A percentile compares a stretch with the other conserved stretches of the same genome.
phyloP scores from a whole-genome alignment of 2,329 filamentous ascomycete genomes.

The Diplodia mutila region DNA sequence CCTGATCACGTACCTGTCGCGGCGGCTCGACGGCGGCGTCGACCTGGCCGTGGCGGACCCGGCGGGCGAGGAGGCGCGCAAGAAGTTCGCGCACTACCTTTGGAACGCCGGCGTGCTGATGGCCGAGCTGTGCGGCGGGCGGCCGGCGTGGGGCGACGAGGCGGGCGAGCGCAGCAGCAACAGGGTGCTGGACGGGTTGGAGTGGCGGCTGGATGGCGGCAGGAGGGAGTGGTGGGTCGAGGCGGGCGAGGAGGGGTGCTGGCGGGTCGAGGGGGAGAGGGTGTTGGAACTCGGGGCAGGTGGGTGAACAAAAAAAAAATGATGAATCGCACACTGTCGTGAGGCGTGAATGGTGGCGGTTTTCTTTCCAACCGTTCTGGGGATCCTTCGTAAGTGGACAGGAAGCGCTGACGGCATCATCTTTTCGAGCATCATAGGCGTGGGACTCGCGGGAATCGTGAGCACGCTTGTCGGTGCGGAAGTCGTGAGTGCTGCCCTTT shows the following conservation, averaged over 20 bases:
- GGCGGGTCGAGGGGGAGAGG: slow-evolving; percentile 54
- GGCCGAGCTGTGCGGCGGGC: slow-evolving; percentile 49
- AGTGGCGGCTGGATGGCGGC: slow-evolving; percentile 22
- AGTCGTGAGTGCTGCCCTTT: slow-evolving; percentile 38
- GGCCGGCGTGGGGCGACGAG: slow-evolving; percentile 24
- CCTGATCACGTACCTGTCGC: slow-evolving; percentile 58
- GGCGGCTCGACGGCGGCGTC: slow-evolving; percentile 33
- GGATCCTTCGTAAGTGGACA: slow-evolving; percentile 8
- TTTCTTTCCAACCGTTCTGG: slow-evolving; percentile 45
- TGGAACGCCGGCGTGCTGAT: slow-evolving; percentile 66
- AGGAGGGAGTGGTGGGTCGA: slow-evolving; percentile 39
- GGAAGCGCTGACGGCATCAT: slow-evolving; percentile 28
- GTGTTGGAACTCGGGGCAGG: slow-evolving; percentile 72
- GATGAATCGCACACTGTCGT: slow-evolving; percentile 33
- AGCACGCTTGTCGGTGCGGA: slow-evolving; percentile 50
- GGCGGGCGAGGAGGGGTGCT: slow-evolving; percentile 39
- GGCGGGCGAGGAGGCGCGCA: slow-evolving; percentile 57
- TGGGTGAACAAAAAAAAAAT: slow-evolving; percentile 51
- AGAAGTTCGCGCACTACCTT: slow-evolving; percentile 71
- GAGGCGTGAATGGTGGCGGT: slow-evolving; percentile 24
- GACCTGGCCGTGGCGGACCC: slow-evolving; percentile 50
- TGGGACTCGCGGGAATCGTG: slow-evolving; percentile 53
- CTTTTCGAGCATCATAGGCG: slow-evolving; percentile 36
- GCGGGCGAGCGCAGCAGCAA: slow-evolving; percentile 30
- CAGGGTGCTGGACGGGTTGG: slow-evolving; percentile 5